Base-by-base conservation (phyloP, 805 yeast genomes). In the Limtongia smithiae region DNA sequence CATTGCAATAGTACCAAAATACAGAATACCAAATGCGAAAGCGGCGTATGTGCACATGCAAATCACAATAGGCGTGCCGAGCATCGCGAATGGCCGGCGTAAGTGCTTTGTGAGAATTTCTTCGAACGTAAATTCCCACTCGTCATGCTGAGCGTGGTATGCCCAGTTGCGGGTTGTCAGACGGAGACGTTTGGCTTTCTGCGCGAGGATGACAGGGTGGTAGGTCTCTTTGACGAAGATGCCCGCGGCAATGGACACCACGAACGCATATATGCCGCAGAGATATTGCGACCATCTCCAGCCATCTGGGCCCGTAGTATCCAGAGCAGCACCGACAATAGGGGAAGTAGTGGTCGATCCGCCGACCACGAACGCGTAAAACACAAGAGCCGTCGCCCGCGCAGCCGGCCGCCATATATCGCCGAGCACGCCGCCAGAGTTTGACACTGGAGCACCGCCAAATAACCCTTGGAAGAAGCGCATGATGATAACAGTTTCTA, bases 131-230 rank as follows among this genome's bases (percentile, higher is more conserved):
- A 88, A 65, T 43, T 88, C 87, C 65, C 79, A 81, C 30, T 91
- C 91, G 66, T 90, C 97, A 65, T 85, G 95, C 68, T 85, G 95
- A 17, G 97, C 87, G 87, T 88, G 87, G 56, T 86, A 86, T 61
- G 86, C 85, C 53, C 75, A 74, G 66, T 89, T 85, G 37, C 91
- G 89, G 6, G 96, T 85, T 63, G 81, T 82, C 30, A 76, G 65
- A 12, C 76, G 75, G 78, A 80, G 74, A 58, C 72, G 73, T 14
- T 76, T 76, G 2, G 80, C 77, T 41, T 70, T 61, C 55, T 69
- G 64, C 48, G 76, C 70, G 41, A 77, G 66, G 3, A 56, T 60
- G 38, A 70, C 69, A 2, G 81, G 80, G 53, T 74, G 75, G n/a
- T 64, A 53, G 2, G 67, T 69, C 44, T 77, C 63, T n/a, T 75